Evolutionary conservation across 805 yeast species (phyloP), one percentile per base, ranked within the genome.

Genomic region (Kurtzmaniella fragi): DNA sequence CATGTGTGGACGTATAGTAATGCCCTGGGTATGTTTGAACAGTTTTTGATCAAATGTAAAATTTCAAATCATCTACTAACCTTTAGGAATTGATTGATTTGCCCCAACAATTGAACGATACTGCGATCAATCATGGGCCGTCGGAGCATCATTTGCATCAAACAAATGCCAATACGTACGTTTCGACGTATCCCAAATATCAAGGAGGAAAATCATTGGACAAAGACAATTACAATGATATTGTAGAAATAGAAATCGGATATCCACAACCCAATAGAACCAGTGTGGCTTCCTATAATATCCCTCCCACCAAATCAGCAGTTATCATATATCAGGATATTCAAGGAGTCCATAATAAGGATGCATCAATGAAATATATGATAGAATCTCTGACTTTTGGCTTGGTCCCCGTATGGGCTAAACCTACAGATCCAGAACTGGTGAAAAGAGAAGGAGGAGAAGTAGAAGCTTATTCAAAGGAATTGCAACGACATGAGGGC

Each of bases 371-470:
- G 17, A 40, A 42, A 12, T 67, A 57, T 37, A 38, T 49, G 0
- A 41, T 65, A 20, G 73, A 75, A 40, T 70, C 72, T 32, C 85
- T 86, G 93, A 74, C 72, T 34, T 89, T 95, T 85, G 93, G 95
- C 0, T 61, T 88, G 28, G 71, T 85, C 1, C 95, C 96, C 0
- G 50, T 57, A 7, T 84, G 88, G 87, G 69, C 66, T n/a, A 62
- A 61, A 35, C 71, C 78, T 1, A 65, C 64, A 31, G 66, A 67
- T 16, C 47, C 59, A 3, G 52, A 58, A 13, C 51, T 61, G 1
- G 59, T 52, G 3, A 48, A 44, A 12, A 37, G 43, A n/a, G 49
- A 43, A 3, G 41, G 42, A 5, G 40, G 40, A 2, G 38, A 36
- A 15, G 60, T 61, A n/a, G 31, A 42, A 3, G 38, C 42, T 25